phyloP scores from a whole-genome alignment of 2,329 filamentous ascomycete species.

The Fusarium sp. region DNA sequence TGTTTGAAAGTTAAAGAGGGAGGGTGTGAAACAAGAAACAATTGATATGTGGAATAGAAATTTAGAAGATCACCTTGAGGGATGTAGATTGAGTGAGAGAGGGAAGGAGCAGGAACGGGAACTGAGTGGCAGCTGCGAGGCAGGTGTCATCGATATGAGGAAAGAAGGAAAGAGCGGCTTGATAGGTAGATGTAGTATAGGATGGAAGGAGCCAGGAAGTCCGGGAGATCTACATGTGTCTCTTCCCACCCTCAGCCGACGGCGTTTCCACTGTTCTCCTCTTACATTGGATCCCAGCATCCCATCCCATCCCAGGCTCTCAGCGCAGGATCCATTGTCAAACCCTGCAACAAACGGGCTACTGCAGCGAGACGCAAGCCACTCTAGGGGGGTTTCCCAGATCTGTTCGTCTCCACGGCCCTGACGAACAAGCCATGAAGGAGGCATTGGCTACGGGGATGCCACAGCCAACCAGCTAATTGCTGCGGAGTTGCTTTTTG shows the following conservation, averaged over 20 bases:
- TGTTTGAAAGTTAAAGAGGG: slow-evolving; percentile 7
- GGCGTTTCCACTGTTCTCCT: slow-evolving; percentile 30
- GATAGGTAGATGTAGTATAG: slow-evolving; percentile 30
- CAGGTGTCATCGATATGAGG: slow-evolving; percentile 15
- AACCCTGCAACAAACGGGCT: slow-evolving; percentile 40
- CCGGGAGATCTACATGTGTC: slow-evolving; percentile 22
- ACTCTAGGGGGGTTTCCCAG: slow-evolving; percentile 26
- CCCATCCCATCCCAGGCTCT: background rate
- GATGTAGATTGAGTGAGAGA: background rate
- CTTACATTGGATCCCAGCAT: slow-evolving; percentile 2
- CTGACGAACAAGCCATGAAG: slow-evolving; percentile 15
- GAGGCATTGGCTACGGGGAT: slow-evolving; percentile 15
- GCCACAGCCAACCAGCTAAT: slow-evolving; percentile 15
- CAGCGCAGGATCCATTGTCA: slow-evolving; percentile 19
- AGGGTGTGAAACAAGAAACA: background rate
- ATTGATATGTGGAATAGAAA: slow-evolving; percentile 22
- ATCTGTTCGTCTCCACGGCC: slow-evolving; percentile 32
- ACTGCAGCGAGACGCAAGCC: slow-evolving; percentile 37
- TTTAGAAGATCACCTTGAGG: slow-evolving; percentile 21
- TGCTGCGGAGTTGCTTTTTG: slow-evolving; percentile 30
- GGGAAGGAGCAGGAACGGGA: slow-evolving; percentile 2
- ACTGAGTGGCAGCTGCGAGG: slow-evolving; percentile 2
- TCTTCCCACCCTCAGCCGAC: slow-evolving; percentile 27
- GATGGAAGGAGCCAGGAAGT: slow-evolving; percentile 7
- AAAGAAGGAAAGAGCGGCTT: slow-evolving; percentile 18